Evolutionary conservation across 495 filamentous ascomycete species (phyloP).

Genomic region (Cetradonia linearis): DNA sequence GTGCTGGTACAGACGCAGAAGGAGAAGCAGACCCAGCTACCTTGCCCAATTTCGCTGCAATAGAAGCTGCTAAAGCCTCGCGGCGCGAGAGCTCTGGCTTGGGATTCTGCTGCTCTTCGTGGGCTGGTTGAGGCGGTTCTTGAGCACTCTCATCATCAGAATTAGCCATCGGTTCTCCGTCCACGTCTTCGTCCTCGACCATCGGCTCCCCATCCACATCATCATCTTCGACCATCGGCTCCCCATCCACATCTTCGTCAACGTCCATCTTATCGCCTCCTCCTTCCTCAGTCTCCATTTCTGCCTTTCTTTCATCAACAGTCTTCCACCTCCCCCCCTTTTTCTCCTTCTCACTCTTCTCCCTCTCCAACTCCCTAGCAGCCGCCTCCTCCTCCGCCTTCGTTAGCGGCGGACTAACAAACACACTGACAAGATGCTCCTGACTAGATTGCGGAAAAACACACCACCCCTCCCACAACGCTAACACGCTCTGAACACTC

Average conservation of each 20-base stretch:
- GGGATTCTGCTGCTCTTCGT: conserved; percentile 6
- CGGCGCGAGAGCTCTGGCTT: conserved; percentile 18
- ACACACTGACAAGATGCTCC: conserved; percentile 59
- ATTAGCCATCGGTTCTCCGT: conserved; percentile 45
- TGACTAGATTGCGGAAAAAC: conserved; percentile 71
- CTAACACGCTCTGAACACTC: conserved; percentile 60
- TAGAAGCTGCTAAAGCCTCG: conserved; percentile 23
- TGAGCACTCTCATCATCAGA: conserved; percentile 35
- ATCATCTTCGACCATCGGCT: conserved; percentile 24
- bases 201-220: conserved; percentile 45
- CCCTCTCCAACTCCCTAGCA: conserved; percentile 34
- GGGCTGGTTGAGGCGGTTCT: conserved; percentile 4
- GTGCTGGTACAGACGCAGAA: background rate
- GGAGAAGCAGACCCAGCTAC: background rate
- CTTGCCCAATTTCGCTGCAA: conserved; percentile 23
- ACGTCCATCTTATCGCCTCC: conserved; percentile 24
- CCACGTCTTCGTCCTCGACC: conserved; percentile 44
- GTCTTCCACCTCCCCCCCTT: conserved; percentile 62
- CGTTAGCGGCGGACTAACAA: conserved; percentile 61
- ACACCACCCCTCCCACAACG: conserved; percentile 82
- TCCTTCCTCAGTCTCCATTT: conserved; percentile 22
- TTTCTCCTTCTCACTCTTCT: conserved; percentile 39
- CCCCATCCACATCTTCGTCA: conserved; percentile 29
- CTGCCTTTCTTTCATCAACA: conserved; percentile 47
- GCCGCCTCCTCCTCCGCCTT: conserved; percentile 32